Evolutionary conservation across 306 rosid species (phyloP).

Genomic region (Gynostemma pentaphyllum): DNA sequence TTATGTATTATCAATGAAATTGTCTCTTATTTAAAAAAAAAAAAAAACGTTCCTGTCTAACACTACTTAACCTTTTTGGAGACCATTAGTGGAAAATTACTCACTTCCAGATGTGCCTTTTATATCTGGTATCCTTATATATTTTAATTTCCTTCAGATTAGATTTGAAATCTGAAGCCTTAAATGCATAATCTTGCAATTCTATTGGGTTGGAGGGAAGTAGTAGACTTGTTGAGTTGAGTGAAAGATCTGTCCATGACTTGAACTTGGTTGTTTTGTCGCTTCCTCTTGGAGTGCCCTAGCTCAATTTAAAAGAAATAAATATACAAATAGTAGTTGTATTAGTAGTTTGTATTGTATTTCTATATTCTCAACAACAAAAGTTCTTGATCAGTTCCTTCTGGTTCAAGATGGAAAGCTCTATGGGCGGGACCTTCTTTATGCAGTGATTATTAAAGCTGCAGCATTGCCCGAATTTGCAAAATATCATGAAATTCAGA

Average conservation of each 20-base stretch:
- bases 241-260: background rate
- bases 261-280: background rate
- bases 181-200: background rate
- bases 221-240: background rate
- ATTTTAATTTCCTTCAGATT: background rate
- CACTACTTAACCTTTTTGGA: background rate
- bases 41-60: too few species aligned
- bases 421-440: conserved; percentile 62
- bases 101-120: background rate
- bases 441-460: conserved; percentile 56
- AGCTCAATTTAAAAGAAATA: background rate
- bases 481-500: conserved; percentile 65
- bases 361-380: conserved; percentile 22
- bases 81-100: background rate
- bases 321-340: background rate
- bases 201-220: background rate
- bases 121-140: background rate
- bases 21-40: too few species aligned
- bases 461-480: conserved; percentile 66
- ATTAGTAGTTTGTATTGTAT: conserved; percentile 5
- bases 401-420: conserved; percentile 91
- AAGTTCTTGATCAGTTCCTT: conserved; percentile 54
- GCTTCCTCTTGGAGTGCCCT: background rate
- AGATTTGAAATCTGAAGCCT: background rate
- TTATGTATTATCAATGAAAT: too few species aligned